A percentile compares a stretch with the other conserved stretches of the same genome.
Conservation (phyloP, 352 stramenopile species). For the Phytopythium sindhum region DNA sequence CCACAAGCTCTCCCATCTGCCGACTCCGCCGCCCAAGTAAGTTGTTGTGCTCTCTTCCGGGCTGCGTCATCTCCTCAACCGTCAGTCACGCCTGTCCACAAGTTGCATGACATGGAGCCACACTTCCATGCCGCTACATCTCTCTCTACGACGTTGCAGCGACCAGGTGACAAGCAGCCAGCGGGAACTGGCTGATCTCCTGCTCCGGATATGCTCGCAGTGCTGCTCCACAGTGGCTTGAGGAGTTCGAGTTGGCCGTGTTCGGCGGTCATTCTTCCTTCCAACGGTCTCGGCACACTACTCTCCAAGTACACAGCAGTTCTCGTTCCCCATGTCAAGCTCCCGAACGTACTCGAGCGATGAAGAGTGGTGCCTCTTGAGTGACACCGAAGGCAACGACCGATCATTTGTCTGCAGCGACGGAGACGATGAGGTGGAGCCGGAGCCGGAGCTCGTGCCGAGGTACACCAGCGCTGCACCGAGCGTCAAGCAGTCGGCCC, state of each 20-base stretch:
- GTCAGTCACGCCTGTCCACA: not conserved
- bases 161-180: not conserved
- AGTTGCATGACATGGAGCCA: not conserved
- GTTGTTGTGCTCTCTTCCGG: not conserved
- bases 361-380: slow-evolving; percentile 62
- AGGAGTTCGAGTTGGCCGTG: not conserved
- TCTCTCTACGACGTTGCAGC: not conserved
- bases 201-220: slow-evolving; percentile 1
- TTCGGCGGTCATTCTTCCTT: not conserved
- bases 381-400: slow-evolving; percentile 28
- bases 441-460: slow-evolving; percentile 19
- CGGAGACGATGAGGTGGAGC: slow-evolving; percentile 21
- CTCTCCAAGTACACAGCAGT: not conserved
- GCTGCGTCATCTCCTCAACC: not conserved
- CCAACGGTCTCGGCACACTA: not conserved
- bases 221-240: not conserved
- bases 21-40: not conserved
- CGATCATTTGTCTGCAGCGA: slow-evolving; percentile 20
- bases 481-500: not conserved
- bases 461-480: not conserved
- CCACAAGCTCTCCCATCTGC: not conserved
- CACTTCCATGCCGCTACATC: not conserved
- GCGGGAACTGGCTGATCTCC: not conserved
- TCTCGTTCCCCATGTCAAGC: not conserved
- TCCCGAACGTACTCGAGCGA: slow-evolving; percentile 11